Percentiles rank a stretch among this genome's conserved stretches.
These are phyloP conservation scores for Casuarina glauca DNA, from an alignment of 306 rosid species.

Conservation along the genomic window DNA sequence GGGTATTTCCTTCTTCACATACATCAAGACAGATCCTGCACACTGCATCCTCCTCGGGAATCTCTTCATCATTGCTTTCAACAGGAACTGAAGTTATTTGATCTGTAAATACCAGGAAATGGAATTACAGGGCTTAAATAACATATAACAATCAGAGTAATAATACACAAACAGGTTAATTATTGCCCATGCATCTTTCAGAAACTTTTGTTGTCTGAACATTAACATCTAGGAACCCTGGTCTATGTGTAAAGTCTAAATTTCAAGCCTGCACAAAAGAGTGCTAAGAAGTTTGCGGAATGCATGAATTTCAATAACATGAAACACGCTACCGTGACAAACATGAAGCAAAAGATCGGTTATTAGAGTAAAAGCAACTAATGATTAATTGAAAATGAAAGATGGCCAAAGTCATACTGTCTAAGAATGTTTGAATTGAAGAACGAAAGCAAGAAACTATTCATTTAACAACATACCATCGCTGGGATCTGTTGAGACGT, in stretches of 20 bases:
- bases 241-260: background rate
- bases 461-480: slow-evolving; percentile 53
- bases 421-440: slow-evolving; percentile 11
- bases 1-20: slow-evolving; percentile 84
- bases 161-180: background rate
- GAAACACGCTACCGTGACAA: background rate
- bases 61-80: slow-evolving; percentile 80
- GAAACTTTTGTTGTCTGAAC: background rate
- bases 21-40: slow-evolving; percentile 91
- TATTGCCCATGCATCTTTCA: background rate
- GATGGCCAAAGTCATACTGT: slow-evolving; percentile 19
- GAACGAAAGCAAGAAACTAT: slow-evolving; percentile 18
- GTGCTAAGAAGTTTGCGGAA: background rate
- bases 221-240: background rate
- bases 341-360: slow-evolving; percentile 1
- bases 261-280: background rate
- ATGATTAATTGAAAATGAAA: slow-evolving; percentile 7
- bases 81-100: slow-evolving; percentile 65
- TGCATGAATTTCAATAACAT: background rate
- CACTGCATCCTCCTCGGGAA: slow-evolving; percentile 98
- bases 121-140: slow-evolving; percentile 7
- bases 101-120: slow-evolving; percentile 49
- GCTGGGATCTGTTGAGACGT: slow-evolving; percentile 44
- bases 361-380: background rate
- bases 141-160: background rate